phyloP scores from a whole-genome alignment of 2,329 filamentous ascomycete species.

The Ceratocystis papillata region DNA sequence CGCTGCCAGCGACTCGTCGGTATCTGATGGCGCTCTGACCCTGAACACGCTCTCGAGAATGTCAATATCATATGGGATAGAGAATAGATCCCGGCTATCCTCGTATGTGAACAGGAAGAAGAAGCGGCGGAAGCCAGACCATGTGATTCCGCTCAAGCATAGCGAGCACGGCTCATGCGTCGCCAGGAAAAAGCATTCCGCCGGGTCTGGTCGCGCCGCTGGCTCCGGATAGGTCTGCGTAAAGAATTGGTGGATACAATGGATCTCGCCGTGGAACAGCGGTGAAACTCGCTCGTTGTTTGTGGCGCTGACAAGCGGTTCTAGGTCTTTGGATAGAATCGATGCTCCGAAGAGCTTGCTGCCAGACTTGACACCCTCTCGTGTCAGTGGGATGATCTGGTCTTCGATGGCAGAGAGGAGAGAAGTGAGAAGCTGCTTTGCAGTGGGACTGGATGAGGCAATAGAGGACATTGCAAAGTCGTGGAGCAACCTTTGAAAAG shows the following conservation, averaged over 20 bases:
- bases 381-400: slow-evolving; percentile 43
- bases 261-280: slow-evolving; percentile 49
- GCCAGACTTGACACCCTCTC: slow-evolving; percentile 40
- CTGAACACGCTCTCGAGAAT: slow-evolving; percentile 47
- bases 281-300: slow-evolving; percentile 47
- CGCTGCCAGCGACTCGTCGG: slow-evolving; percentile 31
- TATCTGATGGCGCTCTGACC: slow-evolving; percentile 35
- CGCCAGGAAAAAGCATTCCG: slow-evolving; percentile 47
- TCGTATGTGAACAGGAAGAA: slow-evolving; percentile 51
- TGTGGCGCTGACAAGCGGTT: slow-evolving; percentile 40
- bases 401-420: slow-evolving; percentile 38
- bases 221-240: slow-evolving; percentile 32
- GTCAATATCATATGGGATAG: slow-evolving; percentile 47
- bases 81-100: slow-evolving; percentile 46
- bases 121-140: slow-evolving; percentile 46
- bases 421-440: slow-evolving; percentile 31
- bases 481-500: slow-evolving; percentile 20
- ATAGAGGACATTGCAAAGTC: slow-evolving; percentile 24
- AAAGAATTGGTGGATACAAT: slow-evolving; percentile 51
- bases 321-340: slow-evolving; percentile 37
- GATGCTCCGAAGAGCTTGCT: slow-evolving; percentile 49
- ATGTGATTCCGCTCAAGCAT: slow-evolving; percentile 47
- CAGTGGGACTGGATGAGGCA: neutral
- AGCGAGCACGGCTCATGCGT: slow-evolving; percentile 51
- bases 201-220: slow-evolving; percentile 33